Base-by-base conservation (phyloP, 2,329 filamentous ascomycete species). In the Sporothrix dimorphospora region DNA sequence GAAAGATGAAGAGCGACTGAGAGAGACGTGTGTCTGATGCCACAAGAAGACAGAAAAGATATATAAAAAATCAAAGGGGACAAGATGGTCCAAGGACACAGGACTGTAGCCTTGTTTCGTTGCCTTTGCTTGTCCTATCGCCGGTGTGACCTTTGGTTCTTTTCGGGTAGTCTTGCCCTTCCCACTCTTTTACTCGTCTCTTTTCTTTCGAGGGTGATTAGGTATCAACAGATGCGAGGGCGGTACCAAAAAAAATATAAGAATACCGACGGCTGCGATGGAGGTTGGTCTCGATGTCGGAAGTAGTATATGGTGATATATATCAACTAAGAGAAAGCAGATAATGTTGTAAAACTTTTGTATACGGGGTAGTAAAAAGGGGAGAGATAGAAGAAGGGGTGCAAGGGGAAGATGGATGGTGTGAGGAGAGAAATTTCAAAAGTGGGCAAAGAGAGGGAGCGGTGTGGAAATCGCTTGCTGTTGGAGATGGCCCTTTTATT, bases 71-170 rank as follows among this genome's bases (percentile, higher is more conserved):
- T 3, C 19, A 66, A 66, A 49, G 16, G 9, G 42, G 14, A 49
- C 14, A 9, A 24, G 27, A 38, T 12, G 7, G 16, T 21, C 11
- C n/a, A 47, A 51, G 27, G 30, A 38, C 47, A 67, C 27, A 12
- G 5, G 24, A 38, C 21, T 30, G 45, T 38, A 67, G 63, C 45
- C 27, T 67, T 51, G 45, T 30, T 67, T 67, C 9, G 65, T 24
- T 67, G 45, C 65, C 47, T 67, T 14, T 67, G 45, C 65, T 21
- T 67, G 65, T 67, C 27, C 65, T 21, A 67, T 45, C 65, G 24
- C 27, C 45, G 65, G 53, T 67, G 65, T 34, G 65, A 51, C 65
- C 42, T 47, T 49, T 27, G 14, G 5, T 5, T 42, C 14, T 49
- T 45, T 21, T 40, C 57, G 19, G 57, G 34, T 40, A n/a, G 34